Base-by-base conservation (phyloP, 2,329 filamentous ascomycete species). In the Stachybotrys echinatus region DNA sequence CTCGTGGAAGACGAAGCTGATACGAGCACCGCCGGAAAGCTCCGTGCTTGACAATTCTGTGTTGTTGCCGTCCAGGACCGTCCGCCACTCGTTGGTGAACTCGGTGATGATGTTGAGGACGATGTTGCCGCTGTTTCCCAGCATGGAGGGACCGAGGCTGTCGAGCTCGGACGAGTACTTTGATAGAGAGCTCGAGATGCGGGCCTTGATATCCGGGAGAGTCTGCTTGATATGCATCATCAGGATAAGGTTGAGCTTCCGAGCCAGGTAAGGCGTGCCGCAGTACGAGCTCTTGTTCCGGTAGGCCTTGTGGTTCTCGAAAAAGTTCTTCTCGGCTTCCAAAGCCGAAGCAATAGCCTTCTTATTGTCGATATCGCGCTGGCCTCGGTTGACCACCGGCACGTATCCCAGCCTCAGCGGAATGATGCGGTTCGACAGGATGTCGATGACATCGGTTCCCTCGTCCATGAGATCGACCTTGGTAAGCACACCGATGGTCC, bases 191-290 rank as follows among this genome's bases (percentile, higher is more conserved):
- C 89, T 88, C n/a, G 88, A 83, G 61, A 99, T 99, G 55, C 95
- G 88, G 14, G 89, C 90, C 75, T 99, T 99, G 77, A 99, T 99
- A 66, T 99, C 94, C 39, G 94, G 94, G 14, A 99, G 81, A 2
- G 94, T 99, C 75, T 99, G 92, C 74, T 99, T 99, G 77, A 99
- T 99, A 76, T 99, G 94, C 94, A 99, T 99, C 92, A 99, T 97
- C 60, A 99, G 81, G 65, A 99, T 97, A 63, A 99, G 79, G 73
- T 99, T 99, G 53, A 99, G 83, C 74, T 99, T 99, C 59, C 92
- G 85, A 4, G 94, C 94, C 52, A 99, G 78, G 66, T 99, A 99
- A 4, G 94, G 94, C 3, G 94, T 99, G 69, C 94, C 94, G 71
- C 94, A 99, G 79, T 99, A 99, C 6, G 92, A 89, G 66, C 90